Percentiles rank a stretch among this genome's conserved stretches.
Evolutionary conservation across 352 stramenopile species (phyloP).

Genomic region (Achlya hypogyna): DNA sequence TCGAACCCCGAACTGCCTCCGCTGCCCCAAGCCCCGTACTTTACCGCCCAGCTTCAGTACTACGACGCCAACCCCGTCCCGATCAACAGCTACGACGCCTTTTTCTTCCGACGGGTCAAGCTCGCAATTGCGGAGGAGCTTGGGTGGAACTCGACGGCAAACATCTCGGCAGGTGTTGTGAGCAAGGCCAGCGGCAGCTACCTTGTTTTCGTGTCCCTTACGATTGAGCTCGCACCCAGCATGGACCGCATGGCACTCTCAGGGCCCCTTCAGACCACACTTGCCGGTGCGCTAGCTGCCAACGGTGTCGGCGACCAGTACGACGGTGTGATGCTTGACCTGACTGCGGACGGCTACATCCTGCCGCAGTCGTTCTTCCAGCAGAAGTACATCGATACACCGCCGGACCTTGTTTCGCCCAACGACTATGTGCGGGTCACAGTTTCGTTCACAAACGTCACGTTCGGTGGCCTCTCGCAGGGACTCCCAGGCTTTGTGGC

Average conservation of each 20-base stretch:
- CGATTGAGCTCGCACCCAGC: not conserved
- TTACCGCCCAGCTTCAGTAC: not conserved
- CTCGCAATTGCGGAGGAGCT: not conserved
- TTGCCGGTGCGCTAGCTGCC: not conserved
- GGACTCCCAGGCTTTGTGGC: not conserved
- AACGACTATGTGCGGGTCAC: not conserved
- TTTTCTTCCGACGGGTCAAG: not conserved
- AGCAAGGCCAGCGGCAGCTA: conserved; percentile 1
- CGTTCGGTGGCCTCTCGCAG: not conserved
- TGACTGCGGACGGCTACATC: not conserved
- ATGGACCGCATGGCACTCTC: not conserved
- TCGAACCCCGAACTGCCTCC: not conserved
- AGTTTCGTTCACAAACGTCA: not conserved
- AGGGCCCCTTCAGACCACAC: not conserved
- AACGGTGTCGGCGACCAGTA: not conserved
- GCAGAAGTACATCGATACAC: not conserved
- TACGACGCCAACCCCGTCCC: conserved; percentile 1
- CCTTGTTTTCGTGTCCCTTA: not conserved
- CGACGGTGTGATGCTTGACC: not conserved
- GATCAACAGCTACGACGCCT: not conserved
- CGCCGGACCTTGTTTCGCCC: not conserved
- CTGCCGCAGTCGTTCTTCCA: not conserved
- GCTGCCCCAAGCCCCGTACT: not conserved
- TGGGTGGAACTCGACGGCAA: not conserved
- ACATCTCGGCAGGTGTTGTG: not conserved